Conservation (phyloP, 1,284 basidiomycete genomes). For the Moesziomyces sp. region DNA sequence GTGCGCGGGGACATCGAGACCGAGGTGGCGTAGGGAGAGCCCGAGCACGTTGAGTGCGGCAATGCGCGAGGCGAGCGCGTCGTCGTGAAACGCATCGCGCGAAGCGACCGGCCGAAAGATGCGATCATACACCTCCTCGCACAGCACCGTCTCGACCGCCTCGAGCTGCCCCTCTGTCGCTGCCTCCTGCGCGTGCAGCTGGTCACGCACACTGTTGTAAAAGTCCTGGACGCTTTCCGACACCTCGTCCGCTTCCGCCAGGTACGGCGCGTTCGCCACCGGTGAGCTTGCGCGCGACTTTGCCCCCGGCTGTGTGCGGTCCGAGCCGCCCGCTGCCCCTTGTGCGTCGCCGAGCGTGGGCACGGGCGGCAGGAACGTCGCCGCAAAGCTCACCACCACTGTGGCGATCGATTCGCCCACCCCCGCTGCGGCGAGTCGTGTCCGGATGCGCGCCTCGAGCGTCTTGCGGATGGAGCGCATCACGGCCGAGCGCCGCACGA, state of each 20-base stretch:
- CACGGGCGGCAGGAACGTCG: slow-evolving; percentile 29
- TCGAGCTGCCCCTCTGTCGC: slow-evolving; percentile 72
- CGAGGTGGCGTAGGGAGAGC: slow-evolving; percentile 84
- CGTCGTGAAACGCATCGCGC: slow-evolving; percentile 85
- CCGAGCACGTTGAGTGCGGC: slow-evolving; percentile 90
- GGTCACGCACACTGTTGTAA: slow-evolving; percentile 73
- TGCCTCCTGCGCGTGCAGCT: slow-evolving; percentile 47
- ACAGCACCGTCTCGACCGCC: slow-evolving; percentile 77
- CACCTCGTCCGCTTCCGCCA: slow-evolving; percentile 64
- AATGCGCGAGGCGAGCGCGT: slow-evolving; percentile 84
- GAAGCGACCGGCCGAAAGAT: slow-evolving; percentile 77
- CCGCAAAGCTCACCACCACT: slow-evolving; percentile 32
- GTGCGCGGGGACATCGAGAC: slow-evolving; percentile 75
- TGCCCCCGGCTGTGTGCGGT: too few species aligned
- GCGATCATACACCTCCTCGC: slow-evolving; percentile 77
- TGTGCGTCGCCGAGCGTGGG: slow-evolving; percentile 1
- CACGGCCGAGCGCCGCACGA: slow-evolving; percentile 22
- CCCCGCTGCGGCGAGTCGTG: not conserved
- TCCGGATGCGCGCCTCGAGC: slow-evolving; percentile 16
- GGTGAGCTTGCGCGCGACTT: slow-evolving; percentile 10
- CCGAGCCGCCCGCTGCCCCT: too few species aligned
- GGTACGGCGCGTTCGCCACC: slow-evolving; percentile 69
- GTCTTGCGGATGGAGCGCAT: slow-evolving; percentile 18
- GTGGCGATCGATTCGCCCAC: slow-evolving; percentile 5
- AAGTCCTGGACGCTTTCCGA: slow-evolving; percentile 78